These are phyloP conservation scores for Populus trichocarpa DNA, from an alignment of 441 rosid species.

Conservation along the genomic window DNA sequence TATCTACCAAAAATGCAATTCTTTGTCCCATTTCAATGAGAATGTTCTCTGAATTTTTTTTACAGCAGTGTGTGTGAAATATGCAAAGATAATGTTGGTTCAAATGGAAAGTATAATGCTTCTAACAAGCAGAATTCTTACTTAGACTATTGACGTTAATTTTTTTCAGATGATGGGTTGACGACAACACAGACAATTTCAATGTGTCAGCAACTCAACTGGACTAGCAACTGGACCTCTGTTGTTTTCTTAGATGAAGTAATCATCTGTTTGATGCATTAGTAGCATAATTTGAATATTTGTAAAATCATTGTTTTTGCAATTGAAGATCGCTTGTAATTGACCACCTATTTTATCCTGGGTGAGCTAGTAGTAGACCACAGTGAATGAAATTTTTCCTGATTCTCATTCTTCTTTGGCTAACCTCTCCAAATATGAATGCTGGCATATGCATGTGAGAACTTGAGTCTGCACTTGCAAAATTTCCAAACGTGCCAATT, in stretches of 20 bases:
- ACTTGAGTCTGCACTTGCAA: not conserved
- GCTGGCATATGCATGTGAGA: not conserved
- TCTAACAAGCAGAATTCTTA: slow-evolving; percentile 1
- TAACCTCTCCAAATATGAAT: not conserved
- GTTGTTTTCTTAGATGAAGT: slow-evolving; percentile 4
- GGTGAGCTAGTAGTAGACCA: not conserved
- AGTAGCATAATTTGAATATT: not conserved
- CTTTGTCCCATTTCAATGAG: not conserved
- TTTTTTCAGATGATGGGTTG: slow-evolving; percentile 69
- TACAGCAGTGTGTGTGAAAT: not conserved
- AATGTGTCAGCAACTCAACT: not conserved
- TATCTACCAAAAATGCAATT: not conserved
- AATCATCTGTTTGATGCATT: not conserved
- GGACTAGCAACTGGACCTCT: not conserved
- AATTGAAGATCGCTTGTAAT: not conserved
- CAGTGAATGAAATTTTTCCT: not conserved
- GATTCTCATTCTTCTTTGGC: not conserved
- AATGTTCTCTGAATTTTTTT: not conserved
- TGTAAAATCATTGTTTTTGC: slow-evolving; percentile 13
- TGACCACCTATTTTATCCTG: not conserved
- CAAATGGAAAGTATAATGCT: not conserved
- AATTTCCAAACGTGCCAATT: not conserved
- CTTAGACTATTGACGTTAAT: not conserved
- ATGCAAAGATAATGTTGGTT: not conserved
- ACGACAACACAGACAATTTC: slow-evolving; percentile 11